Conservation (phyloP, 371 early-diverging fungal genomes). For the Mucor circinelloides region DNA sequence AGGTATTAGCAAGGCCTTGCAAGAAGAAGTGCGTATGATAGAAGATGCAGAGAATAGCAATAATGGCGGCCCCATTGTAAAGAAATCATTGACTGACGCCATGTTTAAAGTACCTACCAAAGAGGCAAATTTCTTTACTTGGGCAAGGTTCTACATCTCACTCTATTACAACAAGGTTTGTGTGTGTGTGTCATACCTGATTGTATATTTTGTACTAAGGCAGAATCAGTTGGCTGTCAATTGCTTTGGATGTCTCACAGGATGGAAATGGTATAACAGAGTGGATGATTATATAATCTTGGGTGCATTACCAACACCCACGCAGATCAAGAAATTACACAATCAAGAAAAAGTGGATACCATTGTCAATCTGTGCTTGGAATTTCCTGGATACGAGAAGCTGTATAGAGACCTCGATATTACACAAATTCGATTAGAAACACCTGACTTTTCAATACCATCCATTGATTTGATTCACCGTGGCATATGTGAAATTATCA, state of each 20-base stretch:
- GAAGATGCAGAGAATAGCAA: constrained; percentile 7
- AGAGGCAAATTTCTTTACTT: constrained; percentile 26
- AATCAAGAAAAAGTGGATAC: constrained; percentile 28
- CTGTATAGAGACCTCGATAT: constrained; percentile 36
- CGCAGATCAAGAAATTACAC: constrained; percentile 36
- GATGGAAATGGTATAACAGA: constrained; percentile 52
- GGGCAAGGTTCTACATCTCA: constrained; percentile 42
- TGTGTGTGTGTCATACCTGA: too few species aligned
- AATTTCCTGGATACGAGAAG: constrained; percentile 46
- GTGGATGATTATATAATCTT: constrained; percentile 38
- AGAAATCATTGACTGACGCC: constrained; percentile 29
- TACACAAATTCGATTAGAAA: constrained; percentile 38
- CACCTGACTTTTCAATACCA: constrained; percentile 47
- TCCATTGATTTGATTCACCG: constrained; percentile 26
- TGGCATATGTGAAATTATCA: constrained; percentile 28
- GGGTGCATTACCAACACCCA: constrained; percentile 52
- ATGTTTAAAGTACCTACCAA: constrained; percentile 34
- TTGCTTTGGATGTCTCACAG: constrained; percentile 43
- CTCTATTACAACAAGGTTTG: constrained; percentile 48
- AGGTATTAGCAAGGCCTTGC: constrained; percentile 41
- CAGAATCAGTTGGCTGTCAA: constrained; percentile 36
- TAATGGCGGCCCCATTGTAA: constrained; percentile 2
- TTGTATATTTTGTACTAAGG: too few species aligned
- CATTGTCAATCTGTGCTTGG: constrained; percentile 46
- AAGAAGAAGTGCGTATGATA: constrained; percentile 16